These are phyloP conservation scores for Astrothelium macrocarpum DNA, from an alignment of 495 filamentous ascomycete species.

Conservation along the genomic window DNA sequence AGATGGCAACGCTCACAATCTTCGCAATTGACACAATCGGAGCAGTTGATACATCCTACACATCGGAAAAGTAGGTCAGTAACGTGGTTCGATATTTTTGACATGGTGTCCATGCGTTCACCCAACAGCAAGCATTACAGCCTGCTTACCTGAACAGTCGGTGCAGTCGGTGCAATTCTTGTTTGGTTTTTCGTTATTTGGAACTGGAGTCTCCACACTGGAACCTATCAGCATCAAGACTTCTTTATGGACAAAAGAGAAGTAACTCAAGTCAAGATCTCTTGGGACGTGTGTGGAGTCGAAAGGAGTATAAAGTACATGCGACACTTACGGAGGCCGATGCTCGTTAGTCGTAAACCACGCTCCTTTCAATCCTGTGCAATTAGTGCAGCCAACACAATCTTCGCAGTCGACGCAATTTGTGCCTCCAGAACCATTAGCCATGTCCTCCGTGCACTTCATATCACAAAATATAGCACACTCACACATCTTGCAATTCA, in stretches of 20 bases:
- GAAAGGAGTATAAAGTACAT: neutral
- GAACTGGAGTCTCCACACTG: neutral
- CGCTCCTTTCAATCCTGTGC: neutral
- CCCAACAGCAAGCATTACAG: neutral
- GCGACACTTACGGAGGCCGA: neutral
- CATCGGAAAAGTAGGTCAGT: neutral
- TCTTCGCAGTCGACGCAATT: conserved; percentile 1
- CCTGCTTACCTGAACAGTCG: neutral
- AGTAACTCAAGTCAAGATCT: neutral
- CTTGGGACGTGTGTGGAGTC: neutral
- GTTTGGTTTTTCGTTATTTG: neutral
- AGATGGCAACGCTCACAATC: neutral
- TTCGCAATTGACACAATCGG: neutral
- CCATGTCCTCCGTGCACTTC: neutral
- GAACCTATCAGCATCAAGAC: neutral
- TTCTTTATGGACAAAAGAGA: neutral
- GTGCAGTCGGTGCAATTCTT: neutral
- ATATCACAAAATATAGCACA: neutral
- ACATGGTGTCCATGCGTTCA: neutral
- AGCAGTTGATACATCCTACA: neutral
- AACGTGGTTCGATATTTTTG: neutral
- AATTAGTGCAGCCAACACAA: neutral
- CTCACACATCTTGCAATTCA: conserved; percentile 5
- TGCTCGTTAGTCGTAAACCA: neutral
- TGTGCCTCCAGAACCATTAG: neutral